Evolutionary conservation across 2,329 filamentous ascomycete genomes (phyloP), one percentile per base, ranked within the genome.

Genomic region (Ophiosphaerella herpotricha): DNA sequence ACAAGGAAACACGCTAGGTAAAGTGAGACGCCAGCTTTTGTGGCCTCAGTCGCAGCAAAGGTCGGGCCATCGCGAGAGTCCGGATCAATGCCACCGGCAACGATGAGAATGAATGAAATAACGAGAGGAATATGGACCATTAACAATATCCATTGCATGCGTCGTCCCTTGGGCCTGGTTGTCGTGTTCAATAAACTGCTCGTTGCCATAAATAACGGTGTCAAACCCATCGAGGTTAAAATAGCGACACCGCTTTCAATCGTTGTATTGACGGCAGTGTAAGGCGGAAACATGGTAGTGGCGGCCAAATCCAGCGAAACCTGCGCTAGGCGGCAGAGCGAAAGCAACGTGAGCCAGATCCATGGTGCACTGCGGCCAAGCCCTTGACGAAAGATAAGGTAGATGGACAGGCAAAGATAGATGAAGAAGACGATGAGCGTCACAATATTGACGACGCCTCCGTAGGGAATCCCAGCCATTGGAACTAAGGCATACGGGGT

Each of bases 101-200:
- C 60, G 43, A 71, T 72, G 33, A 72, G 61, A 42, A 71, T 62
- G 40, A 72, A 67, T 2, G 69, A 72, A 39, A 70, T 61, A 18
- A 68, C 47, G 16, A 72, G 55, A 6, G 69, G 69, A 38, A 72
- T 55, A 39, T 72, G 64, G 1, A 70, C 52, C 14, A 67, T 55
- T 8, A 72, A 54, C 29, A 72, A 57, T 43, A 72, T 65, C 69
- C 69, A 72, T 58, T 72, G 69, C 69, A 72, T 72, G 37, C 68
- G 64, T 26, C 69, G 58, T 37, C 69, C 69, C 46, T 72, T 72
- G 9, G 69, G 69, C 37, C 63, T 54, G 5, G 64, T 61, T 1
- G 68, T 72, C 5, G 65, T 55, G 52, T 71, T 71, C 45, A 72
- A 64, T 14, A 72, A 54, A 46, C 64, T 68, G 46, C 62, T 57